A percentile compares a stretch with the other conserved stretches of the same genome.
These are phyloP conservation scores for Chaetothyriales sp. DNA, from an alignment of 2,329 filamentous ascomycete genomes.

Conservation along the genomic window DNA sequence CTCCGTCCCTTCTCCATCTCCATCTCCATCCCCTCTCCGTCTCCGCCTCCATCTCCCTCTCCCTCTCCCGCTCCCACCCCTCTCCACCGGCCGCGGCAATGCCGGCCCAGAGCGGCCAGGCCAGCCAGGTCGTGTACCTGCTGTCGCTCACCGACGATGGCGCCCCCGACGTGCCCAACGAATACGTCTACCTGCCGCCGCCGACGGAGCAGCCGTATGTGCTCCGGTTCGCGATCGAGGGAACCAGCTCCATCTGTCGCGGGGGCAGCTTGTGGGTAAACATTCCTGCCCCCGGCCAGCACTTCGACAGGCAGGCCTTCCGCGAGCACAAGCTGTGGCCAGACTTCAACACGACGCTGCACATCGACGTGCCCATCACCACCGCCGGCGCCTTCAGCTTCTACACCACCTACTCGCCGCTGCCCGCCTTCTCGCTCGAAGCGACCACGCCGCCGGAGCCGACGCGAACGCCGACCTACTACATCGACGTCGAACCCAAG, in stretches of 20 bases:
- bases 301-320: conserved; percentile 68
- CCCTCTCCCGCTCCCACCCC: neutral
- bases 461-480: conserved; percentile 64
- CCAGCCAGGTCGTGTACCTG: conserved; percentile 54
- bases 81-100: conserved; percentile 2
- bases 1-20: neutral
- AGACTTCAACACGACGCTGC: conserved; percentile 81
- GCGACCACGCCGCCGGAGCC: conserved; percentile 38
- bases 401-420: conserved; percentile 80
- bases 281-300: conserved; percentile 61
- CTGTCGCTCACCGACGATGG: conserved; percentile 86
- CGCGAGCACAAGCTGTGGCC: conserved; percentile 68
- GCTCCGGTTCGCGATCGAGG: conserved; percentile 19
- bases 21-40: neutral
- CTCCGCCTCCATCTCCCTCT: neutral
- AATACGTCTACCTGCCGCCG: conserved; percentile 83
- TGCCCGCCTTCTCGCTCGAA: conserved; percentile 59
- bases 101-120: conserved; percentile 16
- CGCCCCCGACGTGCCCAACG: conserved; percentile 73
- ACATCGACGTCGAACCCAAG: conserved; percentile 82
- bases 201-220: conserved; percentile 56
- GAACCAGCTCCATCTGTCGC: conserved; percentile 66
- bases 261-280: conserved; percentile 95
- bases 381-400: conserved; percentile 81
- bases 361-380: conserved; percentile 78